Conservation (phyloP, 768 basidiomycete genomes). For the Gloeostereum incarnatum region DNA sequence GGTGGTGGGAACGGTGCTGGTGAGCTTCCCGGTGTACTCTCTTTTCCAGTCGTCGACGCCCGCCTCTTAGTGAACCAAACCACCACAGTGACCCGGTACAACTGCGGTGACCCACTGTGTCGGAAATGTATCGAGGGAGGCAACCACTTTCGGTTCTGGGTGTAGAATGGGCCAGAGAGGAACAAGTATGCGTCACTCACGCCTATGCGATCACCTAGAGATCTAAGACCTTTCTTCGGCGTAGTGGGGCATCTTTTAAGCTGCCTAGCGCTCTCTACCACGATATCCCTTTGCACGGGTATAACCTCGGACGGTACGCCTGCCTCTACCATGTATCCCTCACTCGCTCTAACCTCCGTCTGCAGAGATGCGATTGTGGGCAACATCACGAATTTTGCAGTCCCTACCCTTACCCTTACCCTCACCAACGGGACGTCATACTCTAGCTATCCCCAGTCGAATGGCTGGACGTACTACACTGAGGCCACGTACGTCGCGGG, state of each 20-base stretch:
- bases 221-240: neutral
- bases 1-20: slow-evolving; percentile 75
- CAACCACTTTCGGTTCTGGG: slow-evolving; percentile 85
- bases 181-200: slow-evolving; percentile 36
- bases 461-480: slow-evolving; percentile 68
- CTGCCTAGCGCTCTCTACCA: slow-evolving; percentile 58
- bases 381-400: slow-evolving; percentile 54
- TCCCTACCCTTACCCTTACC: slow-evolving; percentile 32
- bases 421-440: slow-evolving; percentile 55
- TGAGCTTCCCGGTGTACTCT: slow-evolving; percentile 23
- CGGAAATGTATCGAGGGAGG: slow-evolving; percentile 81
- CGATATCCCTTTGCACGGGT: slow-evolving; percentile 70
- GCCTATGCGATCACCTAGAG: neutral
- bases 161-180: slow-evolving; percentile 55
- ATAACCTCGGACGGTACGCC: slow-evolving; percentile 65
- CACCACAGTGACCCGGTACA: slow-evolving; percentile 77
- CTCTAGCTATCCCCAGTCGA: slow-evolving; percentile 52
- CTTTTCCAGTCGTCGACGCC: slow-evolving; percentile 1
- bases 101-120: slow-evolving; percentile 76
- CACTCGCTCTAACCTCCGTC: no score
- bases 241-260: slow-evolving; percentile 67
- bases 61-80: slow-evolving; percentile 58
- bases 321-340: neutral
- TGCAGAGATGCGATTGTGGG: slow-evolving; percentile 73
- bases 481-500: slow-evolving; percentile 64